A percentile compares a stretch with the other conserved stretches of the same genome.
Conservation (phyloP, 305 asterid genomes). For the Salvia sclarea region DNA sequence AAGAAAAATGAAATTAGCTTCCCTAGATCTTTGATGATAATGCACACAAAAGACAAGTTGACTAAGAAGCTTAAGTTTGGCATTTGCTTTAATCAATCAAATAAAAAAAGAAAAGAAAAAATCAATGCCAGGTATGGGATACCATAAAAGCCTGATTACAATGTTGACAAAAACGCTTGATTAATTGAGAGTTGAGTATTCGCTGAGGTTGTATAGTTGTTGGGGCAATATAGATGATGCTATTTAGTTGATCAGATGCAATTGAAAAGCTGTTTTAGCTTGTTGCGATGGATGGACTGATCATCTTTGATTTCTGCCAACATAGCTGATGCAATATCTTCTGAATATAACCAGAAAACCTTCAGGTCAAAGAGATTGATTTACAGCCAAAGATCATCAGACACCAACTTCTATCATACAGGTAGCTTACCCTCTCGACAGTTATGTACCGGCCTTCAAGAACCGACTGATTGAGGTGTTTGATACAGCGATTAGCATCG, state of each 20-base stretch:
- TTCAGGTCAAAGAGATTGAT: slow-evolving; percentile 72
- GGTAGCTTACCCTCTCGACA: slow-evolving; percentile 85
- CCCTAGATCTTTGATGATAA: slow-evolving; percentile 24
- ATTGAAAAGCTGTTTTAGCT: slow-evolving; percentile 87
- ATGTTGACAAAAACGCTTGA: slow-evolving; percentile 86
- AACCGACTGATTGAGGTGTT: slow-evolving; percentile 86
- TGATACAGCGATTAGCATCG: slow-evolving; percentile 87
- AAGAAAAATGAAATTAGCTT: slow-evolving; percentile 14
- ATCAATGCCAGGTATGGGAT: slow-evolving; percentile 57
- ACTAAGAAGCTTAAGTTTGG: slow-evolving; percentile 23
- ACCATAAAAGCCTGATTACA: slow-evolving; percentile 88
- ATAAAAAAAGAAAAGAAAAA: slow-evolving; percentile 33
- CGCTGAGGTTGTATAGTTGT: slow-evolving; percentile 93
- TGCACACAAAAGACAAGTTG: slow-evolving; percentile 29
- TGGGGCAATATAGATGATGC: slow-evolving; percentile 84
- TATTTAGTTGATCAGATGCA: slow-evolving; percentile 93
- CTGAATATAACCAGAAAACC: slow-evolving; percentile 95
- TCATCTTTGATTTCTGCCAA: slow-evolving; percentile 96
- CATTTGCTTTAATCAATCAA: slow-evolving; percentile 32
- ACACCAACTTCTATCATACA: slow-evolving; percentile 33
- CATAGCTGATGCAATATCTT: slow-evolving; percentile 86
- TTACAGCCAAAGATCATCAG: slow-evolving; percentile 41
- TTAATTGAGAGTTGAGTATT: slow-evolving; percentile 84
- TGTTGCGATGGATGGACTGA: slow-evolving; percentile 91
- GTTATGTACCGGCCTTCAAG: slow-evolving; percentile 96